phyloP scores from a whole-genome alignment of 2,329 filamentous ascomycete genomes.

The Ambrosiella beaveri region DNA sequence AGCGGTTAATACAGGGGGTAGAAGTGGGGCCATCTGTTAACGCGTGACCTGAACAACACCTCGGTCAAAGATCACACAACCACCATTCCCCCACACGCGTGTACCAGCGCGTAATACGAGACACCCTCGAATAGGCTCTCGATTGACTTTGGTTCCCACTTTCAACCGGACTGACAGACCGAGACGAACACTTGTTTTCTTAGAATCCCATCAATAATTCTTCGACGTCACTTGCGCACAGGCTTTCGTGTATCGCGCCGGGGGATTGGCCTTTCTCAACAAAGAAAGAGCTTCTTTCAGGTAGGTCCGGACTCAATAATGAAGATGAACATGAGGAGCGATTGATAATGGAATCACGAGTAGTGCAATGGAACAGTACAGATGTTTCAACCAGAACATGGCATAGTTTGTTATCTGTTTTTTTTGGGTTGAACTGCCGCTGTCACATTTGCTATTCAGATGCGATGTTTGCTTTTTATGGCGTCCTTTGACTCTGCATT shows the following conservation, averaged over 20 bases:
- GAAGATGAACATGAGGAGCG: too few species aligned
- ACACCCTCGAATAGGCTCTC: not conserved
- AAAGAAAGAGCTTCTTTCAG: not conserved
- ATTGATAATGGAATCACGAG: too few species aligned
- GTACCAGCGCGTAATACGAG: not conserved
- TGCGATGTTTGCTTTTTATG: too few species aligned
- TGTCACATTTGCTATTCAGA: too few species aligned
- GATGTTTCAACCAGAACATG: too few species aligned
- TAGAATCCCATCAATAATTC: not conserved
- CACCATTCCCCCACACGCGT: not conserved
- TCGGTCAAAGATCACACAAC: not conserved
- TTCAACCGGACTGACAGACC: not conserved
- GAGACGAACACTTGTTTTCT: not conserved
- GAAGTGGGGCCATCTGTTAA: not conserved
- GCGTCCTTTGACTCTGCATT: too few species aligned
- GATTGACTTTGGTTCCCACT: not conserved
- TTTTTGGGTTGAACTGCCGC: too few species aligned
- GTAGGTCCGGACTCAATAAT: too few species aligned
- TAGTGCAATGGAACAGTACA: too few species aligned
- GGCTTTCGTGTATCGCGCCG: not conserved
- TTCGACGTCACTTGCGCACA: conserved; percentile 3
- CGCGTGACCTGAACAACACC: not conserved
- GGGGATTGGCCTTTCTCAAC: not conserved
- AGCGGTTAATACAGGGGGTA: not conserved
- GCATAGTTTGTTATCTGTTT: too few species aligned